Evolutionary conservation across 106 monocot species (phyloP).

Genomic region (Gastrodia elata): DNA sequence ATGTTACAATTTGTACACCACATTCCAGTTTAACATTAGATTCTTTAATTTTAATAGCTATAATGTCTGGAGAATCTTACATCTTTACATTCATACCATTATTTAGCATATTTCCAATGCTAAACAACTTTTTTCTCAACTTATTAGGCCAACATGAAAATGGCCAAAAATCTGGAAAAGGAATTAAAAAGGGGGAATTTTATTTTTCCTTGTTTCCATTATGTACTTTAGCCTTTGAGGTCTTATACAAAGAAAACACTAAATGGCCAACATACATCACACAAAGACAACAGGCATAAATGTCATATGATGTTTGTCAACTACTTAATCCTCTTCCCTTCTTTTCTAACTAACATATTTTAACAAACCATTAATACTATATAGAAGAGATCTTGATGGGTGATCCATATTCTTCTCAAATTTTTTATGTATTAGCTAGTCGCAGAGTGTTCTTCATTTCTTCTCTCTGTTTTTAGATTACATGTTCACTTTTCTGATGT

Average conservation of each 20-base stretch:
- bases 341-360: too few relatives aligned
- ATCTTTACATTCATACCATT: neutral
- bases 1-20: neutral
- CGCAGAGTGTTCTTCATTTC: neutral
- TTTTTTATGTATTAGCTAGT: neutral
- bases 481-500: neutral
- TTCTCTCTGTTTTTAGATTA: neutral
- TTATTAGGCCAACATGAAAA: neutral
- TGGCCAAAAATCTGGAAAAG: neutral
- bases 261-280: neutral
- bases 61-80: neutral
- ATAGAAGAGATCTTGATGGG: neutral
- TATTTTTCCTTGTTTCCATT: neutral
- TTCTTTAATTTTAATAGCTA: too few relatives aligned
- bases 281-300: too few relatives aligned
- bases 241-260: neutral
- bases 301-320: too few relatives aligned
- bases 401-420: neutral
- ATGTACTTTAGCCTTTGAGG: neutral
- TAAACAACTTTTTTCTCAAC: neutral
- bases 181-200: neutral
- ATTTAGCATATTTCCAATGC: neutral
- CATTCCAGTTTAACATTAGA: neutral
- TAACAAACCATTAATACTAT: neutral
- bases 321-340: too few relatives aligned